Evolutionary conservation across 805 yeast genomes (phyloP), one percentile per base, ranked within the genome.

Genomic region (Kluyveromyces dobzhanskii): DNA sequence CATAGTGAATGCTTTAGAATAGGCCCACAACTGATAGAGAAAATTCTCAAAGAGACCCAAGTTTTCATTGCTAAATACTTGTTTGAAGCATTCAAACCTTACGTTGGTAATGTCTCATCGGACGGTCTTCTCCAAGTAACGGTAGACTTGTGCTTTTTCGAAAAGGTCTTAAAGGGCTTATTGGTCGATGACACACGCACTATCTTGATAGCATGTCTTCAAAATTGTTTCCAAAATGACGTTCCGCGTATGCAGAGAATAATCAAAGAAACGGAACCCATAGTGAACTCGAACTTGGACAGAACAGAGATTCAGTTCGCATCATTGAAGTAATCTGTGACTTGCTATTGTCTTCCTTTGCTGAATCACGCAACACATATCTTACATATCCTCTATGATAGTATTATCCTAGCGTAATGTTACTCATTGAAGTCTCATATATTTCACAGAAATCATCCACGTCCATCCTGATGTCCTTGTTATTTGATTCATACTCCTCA

Each of bases 121-220:
- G 69, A 65, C 25, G 78, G 78, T 1, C 53, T 70, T 30, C 56
- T 71, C 39, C 82, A 76, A 51, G 63, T 69, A 2, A 62, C 70
- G 0, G 69, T 76, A 3, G 83, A 77, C 47, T 49, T 76, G 19
- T 75, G 73, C 48, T 75, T 76, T 46, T 65, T 75, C 51, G 64
- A 68, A 34, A 56, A 46, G 35, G 51, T 56, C 30, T 34, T 57
- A 10, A 57, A 56, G 3, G 35, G 47, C 2, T 42, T 55, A 32
- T 43, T 59, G 32, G 61, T 58, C 33, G 47, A 51, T 26, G 62
- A 58, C 28, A 56, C 62, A 10, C 46, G 53, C 35, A 54, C 54
- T 4, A 55, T 59, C 3, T 34, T 58, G 17, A 47, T 45, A 31
- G 62, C 62, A 4, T 53, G 51, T 32, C 45, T 61, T 32, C 59